Evolutionary conservation across 2,329 filamentous ascomycete species (phyloP), one percentile per base, ranked within the genome.

Genomic region (Fusarium sp.): DNA sequence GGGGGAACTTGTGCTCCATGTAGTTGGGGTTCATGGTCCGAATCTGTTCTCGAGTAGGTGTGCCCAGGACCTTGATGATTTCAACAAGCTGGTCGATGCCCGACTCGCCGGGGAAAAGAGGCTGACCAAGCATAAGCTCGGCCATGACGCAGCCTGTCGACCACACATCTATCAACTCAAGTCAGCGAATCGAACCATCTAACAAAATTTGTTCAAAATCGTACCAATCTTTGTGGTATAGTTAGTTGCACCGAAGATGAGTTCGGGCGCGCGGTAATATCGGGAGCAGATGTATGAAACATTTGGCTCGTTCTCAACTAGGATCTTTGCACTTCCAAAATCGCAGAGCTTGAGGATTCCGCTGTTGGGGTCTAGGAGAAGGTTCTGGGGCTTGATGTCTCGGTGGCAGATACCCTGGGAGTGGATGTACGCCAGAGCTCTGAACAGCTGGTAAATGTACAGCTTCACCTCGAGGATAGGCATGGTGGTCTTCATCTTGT

Each of bases 1-100:
- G 97, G 57, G 97, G 97, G 85, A 99, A 99, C 87, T 98, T 98
- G 88, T 99, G 97, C 87, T 99, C 97, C 97, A 99, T 99, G 86
- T 99, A 99, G 85, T 99, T 99, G 69, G 97, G 97, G 85, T 99
- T 99, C 97, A 99, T 99, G 76, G 97, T 99, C 78, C 97, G 94
- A 81, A 99, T 99, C 85, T 99, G 97, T 84, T 99, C 97, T 75
- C 97, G 91, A 39, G 97, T 98, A 20, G 97, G 97, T 20, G 97
- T 99, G 69, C 97, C 97, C 71, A 99, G 88, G 63, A 99, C 96
- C 87, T 99, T 99, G 89, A 99, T 99, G 83, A 99, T 99, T 85
- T 99, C 97, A 54, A 99, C 97, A 58, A 99, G 88, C 83, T 99
- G 97, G 82, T 99, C 97, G 80, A 99, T 99, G 75, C 97, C 97